These are phyloP conservation scores for Phytophthora pluvialis DNA, from an alignment of 352 stramenopile genomes.

Conservation along the genomic window DNA sequence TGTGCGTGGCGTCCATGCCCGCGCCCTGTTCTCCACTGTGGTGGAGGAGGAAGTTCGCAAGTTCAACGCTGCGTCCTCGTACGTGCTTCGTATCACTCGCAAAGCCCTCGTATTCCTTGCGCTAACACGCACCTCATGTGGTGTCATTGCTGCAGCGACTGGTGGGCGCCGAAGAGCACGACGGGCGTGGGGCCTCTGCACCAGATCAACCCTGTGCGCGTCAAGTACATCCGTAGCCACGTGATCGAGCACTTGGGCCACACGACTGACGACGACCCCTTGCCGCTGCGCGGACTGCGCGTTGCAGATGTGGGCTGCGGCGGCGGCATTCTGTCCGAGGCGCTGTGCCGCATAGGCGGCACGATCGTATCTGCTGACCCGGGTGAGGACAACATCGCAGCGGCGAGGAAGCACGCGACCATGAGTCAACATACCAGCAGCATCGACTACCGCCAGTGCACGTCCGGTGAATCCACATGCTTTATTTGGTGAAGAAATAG, in stretches of 20 bases:
- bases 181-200: conserved; percentile 81
- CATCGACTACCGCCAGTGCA: conserved; percentile 87
- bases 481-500: background rate
- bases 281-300: conserved; percentile 58
- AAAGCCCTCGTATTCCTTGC: background rate
- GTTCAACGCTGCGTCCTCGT: conserved; percentile 82
- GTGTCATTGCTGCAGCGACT: conserved; percentile 59
- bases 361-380: conserved; percentile 79
- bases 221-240: conserved; percentile 84
- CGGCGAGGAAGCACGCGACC: conserved; percentile 66
- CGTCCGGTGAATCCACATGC: conserved; percentile 56
- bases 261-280: conserved; percentile 50
- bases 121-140: conserved; percentile 1
- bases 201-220: conserved; percentile 83
- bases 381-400: conserved; percentile 73
- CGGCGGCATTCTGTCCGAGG: conserved; percentile 84
- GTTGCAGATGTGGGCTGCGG: conserved; percentile 84
- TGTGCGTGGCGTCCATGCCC: conserved; percentile 19
- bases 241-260: conserved; percentile 70
- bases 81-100: conserved; percentile 19
- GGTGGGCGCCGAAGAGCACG: conserved; percentile 80
- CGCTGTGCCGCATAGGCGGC: conserved; percentile 79
- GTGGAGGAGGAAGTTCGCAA: conserved; percentile 81
- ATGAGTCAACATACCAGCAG: conserved; percentile 54
- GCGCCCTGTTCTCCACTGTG: conserved; percentile 63